Base-by-base conservation (phyloP, 1,139 yeast species). In the Kurtzmaniella natalensis region DNA sequence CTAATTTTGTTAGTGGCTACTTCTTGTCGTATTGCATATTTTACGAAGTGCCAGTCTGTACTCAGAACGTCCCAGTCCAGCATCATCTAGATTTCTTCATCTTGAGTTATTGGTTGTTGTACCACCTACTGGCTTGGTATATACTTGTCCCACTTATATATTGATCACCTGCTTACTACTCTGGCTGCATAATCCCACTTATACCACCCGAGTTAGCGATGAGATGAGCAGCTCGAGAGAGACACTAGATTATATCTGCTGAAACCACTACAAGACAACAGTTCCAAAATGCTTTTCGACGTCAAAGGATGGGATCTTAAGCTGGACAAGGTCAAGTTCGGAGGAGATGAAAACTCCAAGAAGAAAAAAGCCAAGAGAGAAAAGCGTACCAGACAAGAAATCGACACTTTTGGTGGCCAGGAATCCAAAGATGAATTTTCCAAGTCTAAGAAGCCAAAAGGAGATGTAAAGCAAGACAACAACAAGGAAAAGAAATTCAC, bases 231-330 rank as follows among this genome's bases (percentile, higher is more conserved):
- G 29, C 19, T n/a, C n/a, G n/a, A n/a, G n/a, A n/a, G n/a, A n/a
- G n/a, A n/a, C n/a, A n/a, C n/a, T 19, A 7, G 22, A 19, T 19
- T 19, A 7, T 19, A 10, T 19, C 7, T 19, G 10, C n/a, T 25
- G 10, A 9, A 19, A 16, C 16, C 18, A n/a, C 26, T 49, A 24
- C 18, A 83, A 82, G 92, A 76, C 84, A 11, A 14, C 14, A 13
- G 16, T 23, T 23, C 13, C 13, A 23, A 5, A 11, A 23, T 23
- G 26, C 19, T 67, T 85, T 86, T 86, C 53, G 73, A 81, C 53
- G 88, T 83, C 13, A 84, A 79, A 31, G 95, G 94, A 14, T 86
- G 95, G 95, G 71, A 81, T 42, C 57, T 86, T 40, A 76, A 81
- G 44, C 60, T 67, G 39, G 62, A 69, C 29, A 65, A 70, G 43